Evolutionary conservation across 441 rosid species (phyloP).

Genomic region (Kokia cookei): DNA sequence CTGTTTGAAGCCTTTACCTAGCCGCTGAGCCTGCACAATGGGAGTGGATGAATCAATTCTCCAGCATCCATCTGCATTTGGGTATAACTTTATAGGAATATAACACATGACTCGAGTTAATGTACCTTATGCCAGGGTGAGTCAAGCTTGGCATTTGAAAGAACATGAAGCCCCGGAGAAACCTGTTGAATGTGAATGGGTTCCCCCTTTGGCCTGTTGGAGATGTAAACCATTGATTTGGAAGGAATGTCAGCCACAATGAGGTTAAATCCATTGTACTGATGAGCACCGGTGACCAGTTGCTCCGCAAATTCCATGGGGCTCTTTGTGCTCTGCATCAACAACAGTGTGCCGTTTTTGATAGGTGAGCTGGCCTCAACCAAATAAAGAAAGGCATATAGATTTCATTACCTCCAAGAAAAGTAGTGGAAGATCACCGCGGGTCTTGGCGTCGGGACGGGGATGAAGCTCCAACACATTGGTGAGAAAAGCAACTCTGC

Average conservation of each 20-base stretch:
- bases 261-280: slow-evolving; percentile 67
- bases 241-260: slow-evolving; percentile 47
- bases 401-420: slow-evolving; percentile 38
- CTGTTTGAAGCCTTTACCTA: slow-evolving; percentile 36
- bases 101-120: no score
- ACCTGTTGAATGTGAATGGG: slow-evolving; percentile 42
- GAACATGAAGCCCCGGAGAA: slow-evolving; percentile 66
- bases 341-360: neutral
- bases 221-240: slow-evolving; percentile 50
- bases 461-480: slow-evolving; percentile 60
- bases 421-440: slow-evolving; percentile 63
- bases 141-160: slow-evolving; percentile 64
- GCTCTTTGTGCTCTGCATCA: slow-evolving; percentile 40
- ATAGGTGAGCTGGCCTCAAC: neutral
- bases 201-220: slow-evolving; percentile 63
- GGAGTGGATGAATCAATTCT: neutral
- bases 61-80: neutral
- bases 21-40: slow-evolving; percentile 32
- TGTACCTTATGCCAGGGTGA: slow-evolving; percentile 71
- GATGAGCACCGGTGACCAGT: slow-evolving; percentile 37
- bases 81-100: neutral
- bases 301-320: slow-evolving; percentile 55
- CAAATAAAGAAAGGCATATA: neutral
- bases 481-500: slow-evolving; percentile 60
- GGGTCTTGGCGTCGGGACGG: slow-evolving; percentile 43